Percentiles rank a stretch among this genome's conserved stretches.
Conservation (phyloP, 345 rosid genomes). For the Euphorbia lathyris region DNA sequence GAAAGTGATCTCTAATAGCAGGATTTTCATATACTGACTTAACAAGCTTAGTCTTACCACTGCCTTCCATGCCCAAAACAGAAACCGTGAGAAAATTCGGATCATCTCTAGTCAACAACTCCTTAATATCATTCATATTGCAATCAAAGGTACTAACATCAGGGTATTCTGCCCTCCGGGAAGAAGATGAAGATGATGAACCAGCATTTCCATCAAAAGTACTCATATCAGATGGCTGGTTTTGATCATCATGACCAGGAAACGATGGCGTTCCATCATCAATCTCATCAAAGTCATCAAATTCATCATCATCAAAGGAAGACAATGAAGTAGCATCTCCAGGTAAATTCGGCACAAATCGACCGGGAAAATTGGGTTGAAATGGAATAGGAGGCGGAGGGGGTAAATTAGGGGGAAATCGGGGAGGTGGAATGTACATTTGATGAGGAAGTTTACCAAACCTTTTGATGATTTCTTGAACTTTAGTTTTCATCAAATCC, state of each 20-base stretch:
- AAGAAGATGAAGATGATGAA: slow-evolving; percentile 8
- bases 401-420: slow-evolving; percentile 3
- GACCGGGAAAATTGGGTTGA: slow-evolving; percentile 6
- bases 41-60: slow-evolving; percentile 24
- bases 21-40: slow-evolving; percentile 7
- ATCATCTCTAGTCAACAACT: slow-evolving; percentile 9
- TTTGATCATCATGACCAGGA: slow-evolving; percentile 10
- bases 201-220: slow-evolving; percentile 12
- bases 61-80: slow-evolving; percentile 16
- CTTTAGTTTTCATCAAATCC: slow-evolving; percentile 11
- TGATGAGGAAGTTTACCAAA: slow-evolving; percentile 13
- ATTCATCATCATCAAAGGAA: slow-evolving; percentile 17
- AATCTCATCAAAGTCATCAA: slow-evolving; percentile 14
- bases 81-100: slow-evolving; percentile 8
- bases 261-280: slow-evolving; percentile 6
- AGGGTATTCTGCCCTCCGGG: slow-evolving; percentile 10
- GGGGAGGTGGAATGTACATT: slow-evolving; percentile 8
- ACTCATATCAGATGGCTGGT: background rate
- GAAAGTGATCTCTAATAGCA: slow-evolving; percentile 7
- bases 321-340: slow-evolving; percentile 18
- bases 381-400: slow-evolving; percentile 7
- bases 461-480: slow-evolving; percentile 17
- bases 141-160: slow-evolving; percentile 5
- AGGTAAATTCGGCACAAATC: slow-evolving; percentile 10
- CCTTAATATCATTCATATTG: slow-evolving; percentile 5